phyloP scores from a whole-genome alignment of 2,329 filamentous ascomycete species.

The Aspergillus versicolor region DNA sequence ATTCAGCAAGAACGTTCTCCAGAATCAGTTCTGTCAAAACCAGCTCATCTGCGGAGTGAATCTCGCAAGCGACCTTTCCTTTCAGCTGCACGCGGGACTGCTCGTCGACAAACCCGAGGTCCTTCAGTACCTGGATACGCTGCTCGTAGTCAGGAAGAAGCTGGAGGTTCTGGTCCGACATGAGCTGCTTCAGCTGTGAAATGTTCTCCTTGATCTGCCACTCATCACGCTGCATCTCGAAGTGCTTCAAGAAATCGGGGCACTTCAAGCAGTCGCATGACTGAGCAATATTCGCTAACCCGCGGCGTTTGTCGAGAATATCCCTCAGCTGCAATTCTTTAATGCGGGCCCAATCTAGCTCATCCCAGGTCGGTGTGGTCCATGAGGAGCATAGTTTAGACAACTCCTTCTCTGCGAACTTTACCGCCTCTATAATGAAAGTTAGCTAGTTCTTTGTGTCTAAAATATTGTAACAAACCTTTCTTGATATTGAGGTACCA shows the following conservation, averaged over 20 bases:
- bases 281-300: conserved; percentile 63
- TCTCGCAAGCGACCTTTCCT: conserved; percentile 97
- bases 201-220: conserved; percentile 97
- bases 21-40: conserved; percentile 94
- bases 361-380: conserved; percentile 74
- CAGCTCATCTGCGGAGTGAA: conserved; percentile 94
- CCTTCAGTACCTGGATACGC: conserved; percentile 84
- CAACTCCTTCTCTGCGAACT: conserved; percentile 67
- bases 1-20: conserved; percentile 93
- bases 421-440: conserved; percentile 47
- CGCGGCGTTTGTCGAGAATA: conserved; percentile 68
- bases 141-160: conserved; percentile 96
- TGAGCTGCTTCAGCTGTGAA: conserved; percentile 76
- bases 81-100: conserved; percentile 88
- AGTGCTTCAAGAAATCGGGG: conserved; percentile 82
- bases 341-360: conserved; percentile 77
- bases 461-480: conserved; percentile 32
- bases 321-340: conserved; percentile 81
- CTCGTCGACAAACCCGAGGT: conserved; percentile 88
- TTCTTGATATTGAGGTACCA: conserved; percentile 52
- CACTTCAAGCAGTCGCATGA: conserved; percentile 68
- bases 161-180: conserved; percentile 95
- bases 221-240: conserved; percentile 93
- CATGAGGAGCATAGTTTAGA: conserved; percentile 70
- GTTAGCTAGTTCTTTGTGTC: conserved; percentile 9